Evolutionary conservation across 257 asterid genomes (phyloP), one percentile per base, ranked within the genome.

Genomic region (Misopates orontium): DNA sequence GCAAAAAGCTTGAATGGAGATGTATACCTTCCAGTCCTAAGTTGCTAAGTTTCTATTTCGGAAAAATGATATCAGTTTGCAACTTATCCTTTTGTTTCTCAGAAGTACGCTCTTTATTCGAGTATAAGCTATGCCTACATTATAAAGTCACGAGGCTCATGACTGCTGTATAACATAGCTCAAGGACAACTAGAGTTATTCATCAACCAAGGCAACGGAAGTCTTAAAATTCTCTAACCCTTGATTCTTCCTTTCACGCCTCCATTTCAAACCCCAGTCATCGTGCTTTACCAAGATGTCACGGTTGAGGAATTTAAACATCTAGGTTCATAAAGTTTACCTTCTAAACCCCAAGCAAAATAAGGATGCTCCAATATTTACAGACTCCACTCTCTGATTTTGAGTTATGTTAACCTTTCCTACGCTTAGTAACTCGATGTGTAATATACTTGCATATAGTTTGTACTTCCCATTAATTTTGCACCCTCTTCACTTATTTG

Each of bases 51-150:
- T 14, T 5, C 51, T 45, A 4, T 10, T 20, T 42, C 42, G 15
- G 52, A 39, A 5, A 41, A 60, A 21, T 1, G 54, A 15, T 61
- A 15, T 61, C 67, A 20, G 5, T 45, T 45, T 45, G 17, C 5
- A 45, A 45, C 51, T 45, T 45, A 13, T 45, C 8, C 15, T 14
- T 61, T 42, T n/a, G 15, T 60, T 50, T 20, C 16, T 62, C 68
- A 61, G 16, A 59, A 16, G 5, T 32, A 32, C 36, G 50, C 28
- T 0, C 39, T 24, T 13, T 53, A 1, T 12, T 21, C 1, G 32
- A 10, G n/a, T 19, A 21, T 1, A 45, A 45, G 9, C 1, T 45
- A 8, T 45, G 51, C 4, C 58, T 12, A 21, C 36, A 2, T n/a
- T 22, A 6, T 22, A 53, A 53, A 53, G 18, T 53, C n/a, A n/a